Percentiles rank a stretch among this genome's conserved stretches.
Evolutionary conservation across 768 basidiomycete species (phyloP).

Genomic region (Termitomyces eurrhizus): DNA sequence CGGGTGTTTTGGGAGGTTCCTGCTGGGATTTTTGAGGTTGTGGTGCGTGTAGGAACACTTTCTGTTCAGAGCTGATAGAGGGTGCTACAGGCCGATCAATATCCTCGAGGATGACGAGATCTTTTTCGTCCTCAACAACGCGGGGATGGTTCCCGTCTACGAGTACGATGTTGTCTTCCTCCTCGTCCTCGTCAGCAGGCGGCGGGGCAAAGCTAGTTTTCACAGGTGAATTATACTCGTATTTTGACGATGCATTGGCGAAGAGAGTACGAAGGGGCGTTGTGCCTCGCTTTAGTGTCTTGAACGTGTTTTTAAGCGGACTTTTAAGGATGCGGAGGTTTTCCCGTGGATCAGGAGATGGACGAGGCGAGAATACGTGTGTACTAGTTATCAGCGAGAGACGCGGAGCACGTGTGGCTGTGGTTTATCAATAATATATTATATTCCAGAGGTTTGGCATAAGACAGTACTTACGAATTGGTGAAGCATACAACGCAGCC

Average conservation of each 20-base stretch:
- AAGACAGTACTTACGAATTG: conserved; percentile 32
- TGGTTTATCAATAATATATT: conserved; percentile 9
- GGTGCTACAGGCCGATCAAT: conserved; percentile 33
- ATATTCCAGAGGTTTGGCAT: background rate
- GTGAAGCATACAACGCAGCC: conserved; percentile 45
- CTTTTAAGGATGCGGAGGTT: conserved; percentile 63
- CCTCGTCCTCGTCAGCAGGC: conserved; percentile 23
- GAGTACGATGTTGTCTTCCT: conserved; percentile 50
- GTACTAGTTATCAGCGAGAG: conserved; percentile 76
- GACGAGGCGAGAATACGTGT: conserved; percentile 67
- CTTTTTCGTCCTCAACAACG: conserved; percentile 66
- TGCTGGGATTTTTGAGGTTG: conserved; percentile 9
- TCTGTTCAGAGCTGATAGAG: conserved; percentile 7
- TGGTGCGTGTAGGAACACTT: conserved; percentile 12
- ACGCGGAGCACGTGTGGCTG: conserved; percentile 47
- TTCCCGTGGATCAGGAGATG: conserved; percentile 53
- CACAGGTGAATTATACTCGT: conserved; percentile 4
- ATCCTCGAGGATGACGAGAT: conserved; percentile 70
- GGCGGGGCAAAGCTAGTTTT: background rate
- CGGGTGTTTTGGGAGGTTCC: conserved; percentile 31
- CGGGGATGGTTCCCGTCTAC: conserved; percentile 65
- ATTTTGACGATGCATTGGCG: background rate
- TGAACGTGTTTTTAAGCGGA: conserved; percentile 42
- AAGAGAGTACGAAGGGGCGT: conserved; percentile 12
- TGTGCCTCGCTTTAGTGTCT: conserved; percentile 19